Base-by-base conservation (phyloP, 208 protist species). In the Trypanosoma cruzi region DNA sequence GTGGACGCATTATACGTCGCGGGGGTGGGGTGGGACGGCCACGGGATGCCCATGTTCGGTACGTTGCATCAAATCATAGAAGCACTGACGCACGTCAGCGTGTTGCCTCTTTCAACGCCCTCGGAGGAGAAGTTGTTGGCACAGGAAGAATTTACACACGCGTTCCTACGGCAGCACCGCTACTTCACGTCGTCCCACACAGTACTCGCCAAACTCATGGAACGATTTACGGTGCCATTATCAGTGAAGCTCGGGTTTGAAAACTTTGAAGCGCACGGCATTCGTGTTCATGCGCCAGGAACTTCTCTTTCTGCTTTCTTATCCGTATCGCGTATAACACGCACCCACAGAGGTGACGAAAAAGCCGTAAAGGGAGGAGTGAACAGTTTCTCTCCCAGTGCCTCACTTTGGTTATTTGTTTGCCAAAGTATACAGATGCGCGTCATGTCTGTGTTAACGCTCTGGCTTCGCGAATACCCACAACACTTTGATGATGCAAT, bases 11-110 rank as follows among this genome's bases (percentile, higher is more conserved):
- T 77, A 26, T 73, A 74, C 48, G 65, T 82, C 6, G 75, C 73
- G 14, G 31, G 64, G n/a, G 55, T 68, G 0, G 54, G 64, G 2
- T 77, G 75, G 46, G 63, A 40, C 5, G 67, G 68, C 20, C 74
- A 69, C 4, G 77, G 73, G 29, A 71, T 70, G 26, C 68, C 82
- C 10, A 62, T 84, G 1, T 82, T 79, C 66, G 85, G 75, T 52
- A 88, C 85, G 14, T 36, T 88, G 36, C 79, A 88, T 69, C 76
- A 87, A 66, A 73, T 91, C 22, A 82, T 91, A 40, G 80, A 88
- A 66, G 73, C 80, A 64, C 75, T 91, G 48, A 91, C 85, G 20
- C 68, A 75, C 48, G 85, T 90, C n/a, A 64, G 62, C 59, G 70
- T 90, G 24, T 8, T 69, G 31, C 36, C 56, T 29, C 50, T 67